Percentiles rank a stretch among this genome's conserved stretches.
These are phyloP conservation scores for Laburnicola sp. DNA, from an alignment of 2,329 filamentous ascomycete species.

Conservation along the genomic window DNA sequence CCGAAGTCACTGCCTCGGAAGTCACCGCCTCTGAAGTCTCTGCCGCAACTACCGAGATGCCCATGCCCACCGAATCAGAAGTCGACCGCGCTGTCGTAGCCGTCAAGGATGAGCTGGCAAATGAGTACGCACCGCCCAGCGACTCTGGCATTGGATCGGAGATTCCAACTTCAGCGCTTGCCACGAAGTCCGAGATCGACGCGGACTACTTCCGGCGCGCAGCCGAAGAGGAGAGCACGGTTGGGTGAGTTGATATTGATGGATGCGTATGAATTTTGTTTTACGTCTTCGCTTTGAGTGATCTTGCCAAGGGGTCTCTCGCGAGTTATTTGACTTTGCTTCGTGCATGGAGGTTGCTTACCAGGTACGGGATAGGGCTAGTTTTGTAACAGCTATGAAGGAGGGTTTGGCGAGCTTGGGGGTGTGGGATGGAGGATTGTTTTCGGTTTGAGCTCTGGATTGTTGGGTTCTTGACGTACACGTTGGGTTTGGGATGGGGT, in stretches of 20 bases:
- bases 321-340: background rate
- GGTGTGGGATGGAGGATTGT: background rate
- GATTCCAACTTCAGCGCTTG: slow-evolving; percentile 37
- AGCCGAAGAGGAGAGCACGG: slow-evolving; percentile 44
- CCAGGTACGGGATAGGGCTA: background rate
- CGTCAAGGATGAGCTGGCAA: slow-evolving; percentile 36
- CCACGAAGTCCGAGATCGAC: slow-evolving; percentile 25
- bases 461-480: too few relatives aligned
- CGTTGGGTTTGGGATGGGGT: too few relatives aligned
- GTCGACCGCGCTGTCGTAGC: slow-evolving; percentile 36
- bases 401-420: background rate
- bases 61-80: slow-evolving; percentile 37
- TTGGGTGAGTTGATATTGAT: slow-evolving; percentile 25
- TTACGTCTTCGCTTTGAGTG: too few relatives aligned
- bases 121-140: slow-evolving; percentile 27
- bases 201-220: slow-evolving; percentile 44
- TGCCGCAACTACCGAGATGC: slow-evolving; percentile 20
- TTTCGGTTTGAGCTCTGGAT: too few relatives aligned
- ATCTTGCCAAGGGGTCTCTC: too few relatives aligned
- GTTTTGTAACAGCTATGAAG: background rate
- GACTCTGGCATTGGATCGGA: slow-evolving; percentile 47
- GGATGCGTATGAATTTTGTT: background rate
- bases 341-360: background rate
- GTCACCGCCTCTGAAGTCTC: slow-evolving; percentile 28
- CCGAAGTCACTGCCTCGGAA: slow-evolving; percentile 24